Percentiles rank a stretch among this genome's conserved stretches.
These are phyloP conservation scores for Salix viminalis DNA, from an alignment of 345 rosid species.

Conservation along the genomic window DNA sequence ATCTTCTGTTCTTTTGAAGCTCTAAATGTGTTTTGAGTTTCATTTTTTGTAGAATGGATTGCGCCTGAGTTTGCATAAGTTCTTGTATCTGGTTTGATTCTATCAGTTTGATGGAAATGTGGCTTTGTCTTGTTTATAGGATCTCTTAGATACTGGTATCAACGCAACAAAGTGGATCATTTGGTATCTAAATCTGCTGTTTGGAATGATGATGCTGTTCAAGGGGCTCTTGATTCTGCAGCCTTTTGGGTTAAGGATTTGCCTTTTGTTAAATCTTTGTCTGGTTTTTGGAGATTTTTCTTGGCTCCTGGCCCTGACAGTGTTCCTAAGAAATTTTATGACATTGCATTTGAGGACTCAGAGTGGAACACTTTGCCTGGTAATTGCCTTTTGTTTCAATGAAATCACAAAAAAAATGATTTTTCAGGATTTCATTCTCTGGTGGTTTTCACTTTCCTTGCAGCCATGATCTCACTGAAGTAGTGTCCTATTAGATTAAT, in stretches of 20 bases:
- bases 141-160: conserved; percentile 76
- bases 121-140: conserved; percentile 32
- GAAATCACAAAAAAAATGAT: neutral
- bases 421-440: neutral
- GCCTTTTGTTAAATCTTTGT: conserved; percentile 76
- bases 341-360: conserved; percentile 55
- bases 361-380: conserved; percentile 80
- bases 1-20: neutral
- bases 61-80: neutral
- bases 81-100: neutral
- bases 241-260: conserved; percentile 75
- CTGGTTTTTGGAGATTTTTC: conserved; percentile 86
- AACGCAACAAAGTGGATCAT: conserved; percentile 70
- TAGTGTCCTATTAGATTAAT: neutral
- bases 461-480: neutral
- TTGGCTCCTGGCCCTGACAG: conserved; percentile 59
- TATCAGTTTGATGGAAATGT: neutral
- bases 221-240: conserved; percentile 65
- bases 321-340: conserved; percentile 61
- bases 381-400: conserved; percentile 16
- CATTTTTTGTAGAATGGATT: neutral
- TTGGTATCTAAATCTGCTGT: conserved; percentile 59
- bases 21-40: neutral
- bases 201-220: conserved; percentile 89
- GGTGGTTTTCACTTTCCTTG: neutral